Evolutionary conservation across 1,284 basidiomycete species (phyloP).

Genomic region (Vanrija humicola): DNA sequence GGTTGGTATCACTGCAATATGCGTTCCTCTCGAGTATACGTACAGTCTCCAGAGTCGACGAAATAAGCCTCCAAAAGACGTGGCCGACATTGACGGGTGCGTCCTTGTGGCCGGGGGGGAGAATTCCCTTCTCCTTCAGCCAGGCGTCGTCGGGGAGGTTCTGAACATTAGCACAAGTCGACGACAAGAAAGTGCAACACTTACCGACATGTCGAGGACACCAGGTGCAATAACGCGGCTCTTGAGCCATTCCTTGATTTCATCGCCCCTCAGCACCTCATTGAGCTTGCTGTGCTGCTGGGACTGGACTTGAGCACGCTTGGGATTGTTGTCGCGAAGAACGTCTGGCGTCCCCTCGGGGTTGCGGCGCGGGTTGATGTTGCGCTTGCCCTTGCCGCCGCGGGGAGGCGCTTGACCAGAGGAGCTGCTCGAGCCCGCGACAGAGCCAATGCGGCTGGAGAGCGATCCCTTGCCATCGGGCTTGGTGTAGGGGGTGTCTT

Average conservation of each 20-base stretch:
- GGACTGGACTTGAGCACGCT: conserved; percentile 15
- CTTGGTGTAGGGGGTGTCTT: conserved; percentile 21
- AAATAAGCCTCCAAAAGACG: conserved; percentile 43
- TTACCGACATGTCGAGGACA: conserved; percentile 42
- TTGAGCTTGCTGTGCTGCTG: conserved; percentile 32
- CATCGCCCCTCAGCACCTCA: conserved; percentile 31
- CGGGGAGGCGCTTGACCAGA: background rate
- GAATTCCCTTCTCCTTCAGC: conserved; percentile 39
- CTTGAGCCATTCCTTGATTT: conserved; percentile 43
- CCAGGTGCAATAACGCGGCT: conserved; percentile 32
- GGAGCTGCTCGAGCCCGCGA: background rate
- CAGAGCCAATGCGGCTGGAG: conserved; percentile 15
- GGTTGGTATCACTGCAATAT: background rate
- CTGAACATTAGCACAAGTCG: conserved; percentile 8
- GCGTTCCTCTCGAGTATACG: background rate
- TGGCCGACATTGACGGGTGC: conserved; percentile 35
- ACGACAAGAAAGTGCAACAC: background rate
- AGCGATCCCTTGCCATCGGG: conserved; percentile 5
- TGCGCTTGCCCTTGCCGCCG: conserved; percentile 3
- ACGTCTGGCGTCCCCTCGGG: conserved; percentile 25
- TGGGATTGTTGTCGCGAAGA: conserved; percentile 14
- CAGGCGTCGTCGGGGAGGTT: conserved; percentile 35
- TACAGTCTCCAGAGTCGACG: conserved; percentile 36
- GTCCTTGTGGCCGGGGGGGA: conserved; percentile 40
- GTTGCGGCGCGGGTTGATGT: conserved; percentile 15